phyloP scores from a whole-genome alignment of 495 filamentous ascomycete species.

The Tuber indicum region DNA sequence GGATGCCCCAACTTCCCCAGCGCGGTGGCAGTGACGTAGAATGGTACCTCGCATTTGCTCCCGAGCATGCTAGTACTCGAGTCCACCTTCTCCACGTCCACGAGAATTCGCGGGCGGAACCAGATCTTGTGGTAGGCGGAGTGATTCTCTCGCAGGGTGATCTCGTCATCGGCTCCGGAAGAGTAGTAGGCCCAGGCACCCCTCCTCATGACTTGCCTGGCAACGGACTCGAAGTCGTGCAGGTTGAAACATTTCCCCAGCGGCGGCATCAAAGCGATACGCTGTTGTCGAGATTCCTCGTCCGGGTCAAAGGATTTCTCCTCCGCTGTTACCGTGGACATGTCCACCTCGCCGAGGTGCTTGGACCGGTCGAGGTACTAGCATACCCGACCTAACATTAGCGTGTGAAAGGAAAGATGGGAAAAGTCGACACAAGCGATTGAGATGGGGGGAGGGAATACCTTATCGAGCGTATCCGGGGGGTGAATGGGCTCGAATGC shows the following conservation, averaged over 20 bases:
- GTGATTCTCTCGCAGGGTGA: slow-evolving; percentile 96
- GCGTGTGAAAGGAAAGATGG: not conserved
- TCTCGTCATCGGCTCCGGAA: slow-evolving; percentile 92
- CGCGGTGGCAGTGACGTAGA: slow-evolving; percentile 71
- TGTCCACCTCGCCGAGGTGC: slow-evolving; percentile 86
- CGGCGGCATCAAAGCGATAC: slow-evolving; percentile 69
- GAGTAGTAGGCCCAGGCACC: slow-evolving; percentile 96
- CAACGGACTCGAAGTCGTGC: slow-evolving; percentile 90
- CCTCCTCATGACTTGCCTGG: slow-evolving; percentile 82
- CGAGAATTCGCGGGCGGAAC: slow-evolving; percentile 82
- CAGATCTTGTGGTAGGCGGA: slow-evolving; percentile 94
- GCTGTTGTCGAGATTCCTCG: slow-evolving; percentile 66
- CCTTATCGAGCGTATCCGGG: slow-evolving; percentile 65
- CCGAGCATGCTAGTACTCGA: slow-evolving; percentile 86
- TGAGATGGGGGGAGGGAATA: not conserved
- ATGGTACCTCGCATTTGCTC: slow-evolving; percentile 64
- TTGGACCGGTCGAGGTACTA: slow-evolving; percentile 75
- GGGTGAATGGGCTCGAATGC: slow-evolving; percentile 79
- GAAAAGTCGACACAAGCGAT: not conserved
- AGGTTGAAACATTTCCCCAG: slow-evolving; percentile 90
- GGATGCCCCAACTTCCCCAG: slow-evolving; percentile 69
- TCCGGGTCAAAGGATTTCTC: slow-evolving; percentile 66
- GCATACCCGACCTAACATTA: not conserved
- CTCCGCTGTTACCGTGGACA: slow-evolving; percentile 71
- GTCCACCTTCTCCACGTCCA: slow-evolving; percentile 82